These are phyloP conservation scores for Puccinia hordei DNA, from an alignment of 1,284 basidiomycete genomes.

Conservation along the genomic window DNA sequence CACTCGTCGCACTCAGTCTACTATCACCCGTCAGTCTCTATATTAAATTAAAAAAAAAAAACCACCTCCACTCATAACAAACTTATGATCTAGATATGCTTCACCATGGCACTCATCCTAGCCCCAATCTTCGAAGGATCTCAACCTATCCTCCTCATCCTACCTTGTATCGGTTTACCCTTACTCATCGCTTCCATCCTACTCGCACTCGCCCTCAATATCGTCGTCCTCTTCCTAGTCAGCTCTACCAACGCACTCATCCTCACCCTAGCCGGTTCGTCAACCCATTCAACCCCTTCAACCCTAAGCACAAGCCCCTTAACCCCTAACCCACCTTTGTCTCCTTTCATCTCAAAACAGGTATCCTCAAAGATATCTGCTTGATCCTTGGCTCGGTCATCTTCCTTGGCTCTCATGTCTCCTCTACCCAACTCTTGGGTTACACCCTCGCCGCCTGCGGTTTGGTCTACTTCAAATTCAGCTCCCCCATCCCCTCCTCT, in stretches of 20 bases:
- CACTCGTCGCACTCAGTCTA: constrained; percentile 28
- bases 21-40: constrained; percentile 45
- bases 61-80: neutral
- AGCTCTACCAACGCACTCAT: constrained; percentile 45
- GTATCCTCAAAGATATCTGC: constrained; percentile 48
- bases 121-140: constrained; percentile 40
- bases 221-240: constrained; percentile 39
- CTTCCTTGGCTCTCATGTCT: constrained; percentile 31
- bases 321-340: neutral
- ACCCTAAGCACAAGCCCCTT: too few species aligned
- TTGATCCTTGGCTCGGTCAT: constrained; percentile 34
- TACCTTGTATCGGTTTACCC: constrained; percentile 24
- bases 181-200: constrained; percentile 20
- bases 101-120: constrained; percentile 25
- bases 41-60: too few species aligned
- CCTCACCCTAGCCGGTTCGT: constrained; percentile 37
- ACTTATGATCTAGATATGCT: constrained; percentile 17
- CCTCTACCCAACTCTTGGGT: constrained; percentile 29
- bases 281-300: neutral
- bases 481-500: neutral
- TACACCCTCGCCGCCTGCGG: constrained; percentile 26
- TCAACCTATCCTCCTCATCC: constrained; percentile 29
- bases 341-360: neutral
- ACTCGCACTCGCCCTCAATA: constrained; percentile 38
- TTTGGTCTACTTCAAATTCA: constrained; percentile 34